A percentile compares a stretch with the other conserved stretches of the same genome.
Conservation (phyloP, 495 filamentous ascomycete species). For the Tuber magnatum region DNA sequence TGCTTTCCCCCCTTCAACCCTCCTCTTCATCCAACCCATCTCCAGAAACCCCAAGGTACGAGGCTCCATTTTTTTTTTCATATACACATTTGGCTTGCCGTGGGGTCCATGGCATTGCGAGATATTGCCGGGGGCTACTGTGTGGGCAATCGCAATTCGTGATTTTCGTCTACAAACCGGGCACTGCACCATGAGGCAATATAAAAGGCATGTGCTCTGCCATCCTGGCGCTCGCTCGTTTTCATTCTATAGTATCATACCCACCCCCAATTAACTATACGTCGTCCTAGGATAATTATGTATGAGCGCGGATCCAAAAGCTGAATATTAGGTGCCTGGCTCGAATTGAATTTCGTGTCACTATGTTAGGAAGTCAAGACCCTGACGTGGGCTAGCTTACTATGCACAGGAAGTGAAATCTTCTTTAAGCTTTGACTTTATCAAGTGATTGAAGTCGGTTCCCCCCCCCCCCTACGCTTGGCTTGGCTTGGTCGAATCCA, state of each 20-base stretch:
- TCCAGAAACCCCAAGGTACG: neutral
- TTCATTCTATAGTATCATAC: neutral
- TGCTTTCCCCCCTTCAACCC: neutral
- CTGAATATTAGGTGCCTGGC: neutral
- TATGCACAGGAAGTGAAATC: neutral
- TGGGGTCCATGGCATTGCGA: neutral
- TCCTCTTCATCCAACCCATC: neutral
- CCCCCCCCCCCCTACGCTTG: neutral
- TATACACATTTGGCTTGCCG: neutral
- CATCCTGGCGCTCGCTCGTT: neutral
- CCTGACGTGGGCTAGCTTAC: neutral
- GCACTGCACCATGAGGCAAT: neutral
- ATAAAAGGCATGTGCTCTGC: neutral
- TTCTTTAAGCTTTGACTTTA: neutral
- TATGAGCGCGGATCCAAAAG: neutral
- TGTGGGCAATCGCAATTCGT: neutral
- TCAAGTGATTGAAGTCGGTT: neutral
- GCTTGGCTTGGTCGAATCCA: neutral
- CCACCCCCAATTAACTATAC: neutral
- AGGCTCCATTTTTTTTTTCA: neutral
- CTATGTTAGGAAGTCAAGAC: neutral
- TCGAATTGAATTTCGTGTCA: neutral
- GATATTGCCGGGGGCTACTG: neutral
- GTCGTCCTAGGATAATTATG: neutral
- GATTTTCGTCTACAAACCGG: conserved; percentile 1